Conservation (phyloP, 306 rosid genomes). For the Glycine tomentella region DNA sequence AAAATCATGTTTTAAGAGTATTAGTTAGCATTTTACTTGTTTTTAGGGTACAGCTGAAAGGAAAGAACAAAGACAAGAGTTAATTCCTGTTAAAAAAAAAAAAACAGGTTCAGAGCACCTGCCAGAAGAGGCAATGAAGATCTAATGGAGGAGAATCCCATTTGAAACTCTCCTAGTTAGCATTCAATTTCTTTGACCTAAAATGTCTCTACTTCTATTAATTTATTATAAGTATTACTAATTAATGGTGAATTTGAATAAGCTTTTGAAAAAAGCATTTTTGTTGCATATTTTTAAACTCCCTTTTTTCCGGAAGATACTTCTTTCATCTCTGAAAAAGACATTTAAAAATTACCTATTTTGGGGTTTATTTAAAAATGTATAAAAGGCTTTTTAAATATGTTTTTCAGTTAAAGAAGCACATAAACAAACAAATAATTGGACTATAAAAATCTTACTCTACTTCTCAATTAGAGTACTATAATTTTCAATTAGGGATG, state of each 20-base stretch:
- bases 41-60: background rate
- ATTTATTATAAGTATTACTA: background rate
- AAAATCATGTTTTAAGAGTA: too few relatives aligned
- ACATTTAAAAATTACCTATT: background rate
- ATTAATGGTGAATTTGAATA: background rate
- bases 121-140: background rate
- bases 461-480: background rate
- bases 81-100: background rate
- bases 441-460: too few relatives aligned
- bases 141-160: background rate
- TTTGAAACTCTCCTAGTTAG: background rate
- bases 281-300: background rate
- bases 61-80: background rate
- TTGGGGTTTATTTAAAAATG: background rate
- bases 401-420: background rate
- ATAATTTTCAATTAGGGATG: background rate
- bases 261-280: background rate
- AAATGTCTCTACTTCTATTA: background rate
- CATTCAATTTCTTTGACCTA: slow-evolving; percentile 31
- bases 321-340: background rate
- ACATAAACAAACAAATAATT: background rate
- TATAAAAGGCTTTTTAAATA: background rate
- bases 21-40: too few relatives aligned
- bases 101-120: background rate
- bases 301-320: background rate